Evolutionary conservation across 2,329 filamentous ascomycete genomes (phyloP), one percentile per base, ranked within the genome.

Genomic region (Fonsecaea multimorphosa): DNA sequence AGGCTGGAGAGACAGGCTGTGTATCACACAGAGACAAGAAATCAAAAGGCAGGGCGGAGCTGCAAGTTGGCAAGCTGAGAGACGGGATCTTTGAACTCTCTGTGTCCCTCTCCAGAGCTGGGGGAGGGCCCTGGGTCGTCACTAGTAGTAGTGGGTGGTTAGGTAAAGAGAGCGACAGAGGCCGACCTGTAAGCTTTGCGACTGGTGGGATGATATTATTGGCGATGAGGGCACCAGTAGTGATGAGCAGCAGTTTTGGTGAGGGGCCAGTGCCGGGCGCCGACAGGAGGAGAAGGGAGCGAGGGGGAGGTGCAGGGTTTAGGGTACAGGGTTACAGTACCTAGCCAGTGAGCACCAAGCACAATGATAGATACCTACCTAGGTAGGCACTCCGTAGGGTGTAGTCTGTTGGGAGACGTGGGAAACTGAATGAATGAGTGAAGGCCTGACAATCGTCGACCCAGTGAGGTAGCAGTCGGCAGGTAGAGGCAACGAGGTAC

Each of bases 221-320:
- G 63, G 63, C 58, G 63, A 57, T 46, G 58, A 61, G 53, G 52
- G 60, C 60, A 57, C 29, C 63, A 58, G 63, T 58, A 31, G 31
- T 1, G 57, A 65, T 46, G 36, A 49, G 16, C 40, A 22, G 53
- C n/a, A n/a, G n/a, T n/a, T n/a, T 29, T 40, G 40, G 27, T 3
- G 57, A 49, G 44, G 44, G 44, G 44, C 44, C 44, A 49, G 24
- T 49, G 44, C 44, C 44, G 44, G 44, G 44, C 44, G 22, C 19
- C 11, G 16, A 46, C 40, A 46, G 40, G 8, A 24, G 19, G n/a
- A 46, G 40, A 9, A 24, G 44, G 11, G 44, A 12, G 40, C 3
- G 19, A 27, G 12, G 32, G 32, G 32, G 32, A 34, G 32, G 5
- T 34, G 6, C 32, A 34, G 32, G 32, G 11, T 7, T 2, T 9